Percentiles rank a stretch among this genome's conserved stretches.
Evolutionary conservation across 306 rosid species (phyloP).

Genomic region (Lathyrus aphaca): DNA sequence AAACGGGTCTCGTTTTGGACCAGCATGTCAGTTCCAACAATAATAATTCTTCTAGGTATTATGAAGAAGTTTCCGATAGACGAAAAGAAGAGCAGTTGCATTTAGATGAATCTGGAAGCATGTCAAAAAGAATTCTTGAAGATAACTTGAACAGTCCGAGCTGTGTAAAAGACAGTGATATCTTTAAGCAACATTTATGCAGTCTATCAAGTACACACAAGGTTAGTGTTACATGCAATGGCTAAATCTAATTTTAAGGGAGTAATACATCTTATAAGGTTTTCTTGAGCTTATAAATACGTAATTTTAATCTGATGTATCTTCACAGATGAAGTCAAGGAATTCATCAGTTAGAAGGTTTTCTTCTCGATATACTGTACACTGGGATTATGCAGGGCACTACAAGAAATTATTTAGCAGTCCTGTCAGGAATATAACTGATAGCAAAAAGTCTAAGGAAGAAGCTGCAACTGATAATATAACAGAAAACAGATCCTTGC

Average conservation of each 20-base stretch:
- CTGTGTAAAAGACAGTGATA: conserved; percentile 51
- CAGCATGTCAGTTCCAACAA: conserved; percentile 17
- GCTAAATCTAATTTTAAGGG: conserved; percentile 14
- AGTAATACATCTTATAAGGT: conserved; percentile 14
- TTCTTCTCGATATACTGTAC: conserved; percentile 52
- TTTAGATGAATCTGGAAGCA: conserved; percentile 43
- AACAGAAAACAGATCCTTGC: conserved; percentile 43
- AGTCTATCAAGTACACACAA: conserved; percentile 59
- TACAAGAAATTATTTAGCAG: conserved; percentile 53
- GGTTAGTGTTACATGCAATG: conserved; percentile 52
- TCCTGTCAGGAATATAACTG: conserved; percentile 35
- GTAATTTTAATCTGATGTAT: conserved; percentile 3
- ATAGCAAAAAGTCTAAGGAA: conserved; percentile 39
- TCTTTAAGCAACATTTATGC: conserved; percentile 70
- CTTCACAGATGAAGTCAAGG: conserved; percentile 45
- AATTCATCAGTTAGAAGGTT: conserved; percentile 50
- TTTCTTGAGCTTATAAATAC: not conserved
- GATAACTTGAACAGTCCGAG: conserved; percentile 26
- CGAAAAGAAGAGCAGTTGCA: conserved; percentile 37
- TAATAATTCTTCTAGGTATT: conserved; percentile 29
- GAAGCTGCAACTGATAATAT: conserved; percentile 34
- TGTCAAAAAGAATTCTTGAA: conserved; percentile 40
- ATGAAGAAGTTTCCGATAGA: conserved; percentile 41
- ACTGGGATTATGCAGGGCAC: conserved; percentile 53
- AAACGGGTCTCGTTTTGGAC: conserved; percentile 25